These are phyloP conservation scores for Sarcodon sp. DNA, from an alignment of 768 basidiomycete species.

Conservation along the genomic window DNA sequence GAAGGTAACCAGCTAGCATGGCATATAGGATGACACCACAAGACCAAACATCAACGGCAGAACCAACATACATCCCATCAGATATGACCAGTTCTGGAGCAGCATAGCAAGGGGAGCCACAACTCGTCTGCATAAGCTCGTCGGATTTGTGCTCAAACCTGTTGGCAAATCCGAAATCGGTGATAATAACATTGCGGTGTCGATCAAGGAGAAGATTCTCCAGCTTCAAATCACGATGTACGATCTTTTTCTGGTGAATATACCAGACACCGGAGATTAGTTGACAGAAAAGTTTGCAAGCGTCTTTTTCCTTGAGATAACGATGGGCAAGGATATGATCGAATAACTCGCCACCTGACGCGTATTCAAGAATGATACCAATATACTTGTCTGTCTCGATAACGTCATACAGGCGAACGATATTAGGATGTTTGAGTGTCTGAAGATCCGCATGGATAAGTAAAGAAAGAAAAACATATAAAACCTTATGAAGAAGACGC, in stretches of 20 bases:
- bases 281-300: conserved; percentile 92
- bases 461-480: conserved; percentile 6
- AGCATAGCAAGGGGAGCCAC: conserved; percentile 96
- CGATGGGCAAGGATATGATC: conserved; percentile 98
- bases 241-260: conserved; percentile 98
- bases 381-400: conserved; percentile 99
- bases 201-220: conserved; percentile 97
- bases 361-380: conserved; percentile 97
- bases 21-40: conserved; percentile 95
- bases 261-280: conserved; percentile 98
- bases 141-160: conserved; percentile 86
- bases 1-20: conserved; percentile 96
- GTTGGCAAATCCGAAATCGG: conserved; percentile 98
- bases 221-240: conserved; percentile 97
- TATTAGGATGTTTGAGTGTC: conserved; percentile 95
- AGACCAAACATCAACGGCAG: conserved; percentile 96
- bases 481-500: conserved; percentile 16
- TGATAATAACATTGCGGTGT: conserved; percentile 97
- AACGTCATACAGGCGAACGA: conserved; percentile 95
- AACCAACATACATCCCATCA: conserved; percentile 93
- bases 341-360: conserved; percentile 95
- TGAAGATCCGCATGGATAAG: conserved; percentile 17
- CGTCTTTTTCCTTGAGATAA: conserved; percentile 89
- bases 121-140: conserved; percentile 97
- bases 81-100: conserved; percentile 97